Base-by-base conservation (phyloP, 345 rosid genomes). In the Aquilaria malaccensis region DNA sequence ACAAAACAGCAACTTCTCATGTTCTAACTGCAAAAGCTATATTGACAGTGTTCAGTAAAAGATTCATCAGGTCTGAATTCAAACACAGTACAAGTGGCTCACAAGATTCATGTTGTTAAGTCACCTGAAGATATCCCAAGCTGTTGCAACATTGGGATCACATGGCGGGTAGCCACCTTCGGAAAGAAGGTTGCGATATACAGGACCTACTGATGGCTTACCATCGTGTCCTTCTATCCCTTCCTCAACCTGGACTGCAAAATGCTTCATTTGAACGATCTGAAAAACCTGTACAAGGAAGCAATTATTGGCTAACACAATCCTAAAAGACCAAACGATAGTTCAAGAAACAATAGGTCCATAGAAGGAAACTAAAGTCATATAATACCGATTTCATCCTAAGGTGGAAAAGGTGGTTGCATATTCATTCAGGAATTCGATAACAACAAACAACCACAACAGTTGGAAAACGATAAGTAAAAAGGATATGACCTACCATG, bases 51-150 rank as follows among this genome's bases (percentile, higher is more conserved):
- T 37, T 37, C 7, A 9, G 7, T 37, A 37, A 9, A 4, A 37
- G 43, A 37, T 37, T 37, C 7, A 7, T 37, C 43, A 37, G 7
- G 43, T 37, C 43, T 37, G 7, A 37, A 37, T 4, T 37, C 43
- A 37, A 37, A 37, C 43, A 37, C 43, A 37, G 7, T 2, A 37
- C 43, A 37, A 3, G 43, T 37, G 43, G 43, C 7, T 37, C 43
- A 37, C 43, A 9, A 37, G 43, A 37, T 37, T 37, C 7, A 0
- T 22, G 22, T 37, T 4, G 43, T 52, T 14, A 2, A 47, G 15
- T 53, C 52, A 94, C 99, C 89, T 81, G 90, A 85, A 94, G 70
- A 89, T 72, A 74, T 82, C 91, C 99, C 99, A 94, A 41, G 92
- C 65, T 5, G 97, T 84, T 55, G 65, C 30, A 59, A 83, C 72